A percentile compares a stretch with the other conserved stretches of the same genome.
phyloP scores from a whole-genome alignment of 129 eudicot genomes.

The Flaveria sonorensis region DNA sequence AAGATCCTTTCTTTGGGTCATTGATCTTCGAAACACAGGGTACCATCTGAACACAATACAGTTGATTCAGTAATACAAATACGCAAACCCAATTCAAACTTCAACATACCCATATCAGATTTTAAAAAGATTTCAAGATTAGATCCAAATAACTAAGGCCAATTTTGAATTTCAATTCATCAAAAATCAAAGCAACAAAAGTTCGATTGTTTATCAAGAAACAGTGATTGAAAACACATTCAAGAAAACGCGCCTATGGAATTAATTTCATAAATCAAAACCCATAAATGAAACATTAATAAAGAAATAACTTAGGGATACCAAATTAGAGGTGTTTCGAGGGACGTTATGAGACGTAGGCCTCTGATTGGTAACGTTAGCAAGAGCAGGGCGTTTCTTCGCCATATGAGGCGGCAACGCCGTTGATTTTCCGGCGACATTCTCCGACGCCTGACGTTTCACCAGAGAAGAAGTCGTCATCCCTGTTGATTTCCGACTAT shows the following conservation, averaged over 20 bases:
- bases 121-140: no score
- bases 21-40: constrained; percentile 52
- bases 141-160: no score
- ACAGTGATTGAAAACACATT: neutral
- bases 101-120: constrained; percentile 3
- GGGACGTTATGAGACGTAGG: constrained; percentile 27
- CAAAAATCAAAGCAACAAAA: constrained; percentile 3
- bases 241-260: neutral
- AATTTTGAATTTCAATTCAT: neutral
- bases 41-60: constrained; percentile 42
- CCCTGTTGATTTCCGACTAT: constrained; percentile 47
- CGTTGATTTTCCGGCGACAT: constrained; percentile 41
- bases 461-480: constrained; percentile 49
- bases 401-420: constrained; percentile 44
- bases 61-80: neutral
- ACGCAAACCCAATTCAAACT: neutral
- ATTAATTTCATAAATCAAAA: neutral
- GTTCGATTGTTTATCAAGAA: neutral
- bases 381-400: constrained; percentile 69
- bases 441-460: constrained; percentile 74
- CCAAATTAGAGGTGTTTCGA: constrained; percentile 43
- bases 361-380: constrained; percentile 61
- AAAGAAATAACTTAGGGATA: constrained; percentile 13
- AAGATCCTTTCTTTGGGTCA: constrained; percentile 57
- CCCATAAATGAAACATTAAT: neutral